A percentile compares a stretch with the other conserved stretches of the same genome.
These are phyloP conservation scores for Scedosporium boydii DNA, from an alignment of 2,329 filamentous ascomycete genomes.

Conservation along the genomic window DNA sequence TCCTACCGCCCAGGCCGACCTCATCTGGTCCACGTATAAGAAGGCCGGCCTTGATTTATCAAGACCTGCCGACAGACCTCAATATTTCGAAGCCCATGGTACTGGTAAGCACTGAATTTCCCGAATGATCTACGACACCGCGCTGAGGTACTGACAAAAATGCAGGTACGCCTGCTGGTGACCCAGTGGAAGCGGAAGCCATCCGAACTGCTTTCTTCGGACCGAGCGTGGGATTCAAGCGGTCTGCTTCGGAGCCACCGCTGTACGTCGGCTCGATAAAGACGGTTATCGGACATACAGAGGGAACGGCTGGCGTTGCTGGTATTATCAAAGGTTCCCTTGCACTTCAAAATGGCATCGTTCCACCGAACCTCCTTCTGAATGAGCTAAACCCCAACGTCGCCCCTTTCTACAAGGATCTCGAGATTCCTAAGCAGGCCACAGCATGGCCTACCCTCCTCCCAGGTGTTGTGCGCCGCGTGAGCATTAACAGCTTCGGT, in stretches of 20 bases:
- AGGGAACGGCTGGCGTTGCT: constrained; percentile 15
- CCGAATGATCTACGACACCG: not conserved
- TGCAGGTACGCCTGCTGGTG: constrained; percentile 19
- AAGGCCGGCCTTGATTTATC: constrained; percentile 14
- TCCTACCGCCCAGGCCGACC: constrained; percentile 17
- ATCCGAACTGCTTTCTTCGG: constrained; percentile 13
- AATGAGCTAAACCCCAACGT: constrained; percentile 15
- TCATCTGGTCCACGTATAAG: constrained; percentile 22
- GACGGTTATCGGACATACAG: constrained; percentile 17
- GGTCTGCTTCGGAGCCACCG: constrained; percentile 20
- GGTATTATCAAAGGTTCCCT: constrained; percentile 18
- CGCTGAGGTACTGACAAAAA: not conserved
- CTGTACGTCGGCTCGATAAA: constrained; percentile 16
- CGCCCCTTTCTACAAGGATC: not conserved
- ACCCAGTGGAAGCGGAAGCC: constrained; percentile 17
- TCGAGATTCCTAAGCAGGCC: constrained; percentile 8
- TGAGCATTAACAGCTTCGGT: constrained; percentile 21
- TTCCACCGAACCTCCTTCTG: constrained; percentile 16
- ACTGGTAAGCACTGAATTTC: not conserved
- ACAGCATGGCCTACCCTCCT: constrained; percentile 15
- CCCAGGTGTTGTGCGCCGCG: constrained; percentile 13
- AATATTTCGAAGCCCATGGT: not conserved
- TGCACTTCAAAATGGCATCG: constrained; percentile 13
- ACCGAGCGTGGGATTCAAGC: not conserved
- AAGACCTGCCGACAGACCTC: constrained; percentile 16